Percentiles rank a stretch among this genome's conserved stretches.
These are phyloP conservation scores for Boletus rubropictus DNA, from an alignment of 768 basidiomycete genomes.

Conservation along the genomic window DNA sequence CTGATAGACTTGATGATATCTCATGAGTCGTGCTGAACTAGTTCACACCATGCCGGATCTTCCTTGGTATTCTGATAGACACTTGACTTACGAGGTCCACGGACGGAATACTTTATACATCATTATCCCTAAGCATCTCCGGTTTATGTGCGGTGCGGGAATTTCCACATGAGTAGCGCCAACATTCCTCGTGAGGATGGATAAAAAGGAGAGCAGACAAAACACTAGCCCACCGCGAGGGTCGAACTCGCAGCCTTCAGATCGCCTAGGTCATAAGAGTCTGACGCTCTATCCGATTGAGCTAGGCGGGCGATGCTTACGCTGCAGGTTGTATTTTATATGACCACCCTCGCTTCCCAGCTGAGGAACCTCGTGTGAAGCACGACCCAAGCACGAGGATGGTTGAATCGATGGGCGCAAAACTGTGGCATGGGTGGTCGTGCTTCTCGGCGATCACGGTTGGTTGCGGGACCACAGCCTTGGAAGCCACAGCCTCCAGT, in stretches of 20 bases:
- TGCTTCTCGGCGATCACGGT: slow-evolving; percentile 7
- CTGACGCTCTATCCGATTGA: slow-evolving; percentile 67
- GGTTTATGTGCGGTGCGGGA: neutral
- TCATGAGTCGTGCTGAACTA: slow-evolving; percentile 3
- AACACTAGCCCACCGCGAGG: slow-evolving; percentile 53
- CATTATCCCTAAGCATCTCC: slow-evolving; percentile 11
- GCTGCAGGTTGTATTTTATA: too few species aligned
- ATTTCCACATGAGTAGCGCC: too few species aligned
- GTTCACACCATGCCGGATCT: slow-evolving; percentile 4
- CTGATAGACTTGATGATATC: slow-evolving; percentile 16
- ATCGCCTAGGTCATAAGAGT: slow-evolving; percentile 48
- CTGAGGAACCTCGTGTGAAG: neutral
- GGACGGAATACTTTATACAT: slow-evolving; percentile 21
- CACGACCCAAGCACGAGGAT: neutral
- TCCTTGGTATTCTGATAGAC: neutral
- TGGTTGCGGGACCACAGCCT: slow-evolving; percentile 15
- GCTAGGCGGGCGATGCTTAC: slow-evolving; percentile 59
- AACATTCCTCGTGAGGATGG: too few species aligned
- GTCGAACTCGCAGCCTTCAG: slow-evolving; percentile 63
- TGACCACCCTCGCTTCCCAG: too few species aligned
- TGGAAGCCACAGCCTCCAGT: slow-evolving; percentile 9
- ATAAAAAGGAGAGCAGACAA: slow-evolving; percentile 8
- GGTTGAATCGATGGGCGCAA: slow-evolving; percentile 19
- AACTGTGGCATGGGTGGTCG: slow-evolving; percentile 18
- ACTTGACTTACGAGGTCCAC: slow-evolving; percentile 6